Percentiles rank a stretch among this genome's conserved stretches.
These are phyloP conservation scores for Diaporthe sp. DNA, from an alignment of 2,329 filamentous ascomycete species.

Conservation along the genomic window DNA sequence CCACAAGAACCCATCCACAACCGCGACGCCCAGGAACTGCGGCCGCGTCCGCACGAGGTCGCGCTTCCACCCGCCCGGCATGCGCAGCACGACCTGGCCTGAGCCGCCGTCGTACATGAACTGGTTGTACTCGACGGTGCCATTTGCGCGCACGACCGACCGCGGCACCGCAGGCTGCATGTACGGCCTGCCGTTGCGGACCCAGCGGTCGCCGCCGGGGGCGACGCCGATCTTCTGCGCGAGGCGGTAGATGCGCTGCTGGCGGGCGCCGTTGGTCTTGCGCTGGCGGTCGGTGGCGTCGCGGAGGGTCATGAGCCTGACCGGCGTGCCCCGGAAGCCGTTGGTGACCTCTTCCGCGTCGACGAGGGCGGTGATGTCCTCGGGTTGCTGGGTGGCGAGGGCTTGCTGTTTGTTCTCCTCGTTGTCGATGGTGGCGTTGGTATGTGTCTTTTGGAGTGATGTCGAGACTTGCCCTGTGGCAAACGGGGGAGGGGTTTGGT, in stretches of 20 bases:
- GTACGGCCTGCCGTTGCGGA: neutral
- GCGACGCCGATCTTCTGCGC: neutral
- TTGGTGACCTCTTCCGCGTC: neutral
- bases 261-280: neutral
- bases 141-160: no score
- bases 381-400: neutral
- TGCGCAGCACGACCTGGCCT: neutral
- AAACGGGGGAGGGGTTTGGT: neutral
- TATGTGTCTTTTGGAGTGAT: rapidly evolving
- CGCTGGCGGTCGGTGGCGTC: neutral
- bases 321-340: neutral
- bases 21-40: neutral
- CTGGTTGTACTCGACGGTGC: neutral
- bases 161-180: neutral
- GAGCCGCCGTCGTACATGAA: neutral
- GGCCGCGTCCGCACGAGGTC: neutral
- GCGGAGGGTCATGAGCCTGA: neutral
- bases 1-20: constrained; percentile 2
- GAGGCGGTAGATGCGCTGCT: constrained; percentile 4
- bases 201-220: neutral
- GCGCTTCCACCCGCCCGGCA: constrained; percentile 1
- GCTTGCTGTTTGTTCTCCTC: neutral
- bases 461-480: neutral
- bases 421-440: neutral
- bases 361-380: neutral